Base-by-base conservation (phyloP, 345 rosid genomes). In the Sisymbrium altissimum region DNA sequence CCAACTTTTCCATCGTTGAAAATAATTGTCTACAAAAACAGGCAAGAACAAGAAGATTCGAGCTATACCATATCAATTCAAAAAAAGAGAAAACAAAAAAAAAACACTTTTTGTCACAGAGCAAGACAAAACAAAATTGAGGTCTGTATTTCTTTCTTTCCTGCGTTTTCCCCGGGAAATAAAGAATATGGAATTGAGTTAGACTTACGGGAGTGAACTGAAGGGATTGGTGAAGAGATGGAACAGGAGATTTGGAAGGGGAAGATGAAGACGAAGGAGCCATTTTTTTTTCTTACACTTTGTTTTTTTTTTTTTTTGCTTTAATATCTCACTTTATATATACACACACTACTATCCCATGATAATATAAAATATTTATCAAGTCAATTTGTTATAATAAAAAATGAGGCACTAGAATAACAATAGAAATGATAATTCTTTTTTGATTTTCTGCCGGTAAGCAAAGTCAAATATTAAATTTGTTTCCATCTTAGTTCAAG, bases 151-250 rank as follows among this genome's bases (percentile, higher is more conserved):
- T 67, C 46, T 49, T 74, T 3, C 6, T 18, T 40, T 15, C 23
- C 10, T 56, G 66, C 2, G 17, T 12, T 56, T 73, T 76, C 58
- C 35, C 15, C 11, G 12, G 39, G 64, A 73, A 74, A 68, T 19
- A 71, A 71, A 67, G 38, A 63, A 43, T 57, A 17, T 1, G 9
- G 59, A 5, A 1, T 40, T 15, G 65, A 76, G 23, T 44, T 40
- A 13, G 15, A 83, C 96, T 88, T 81, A 94, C 98, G 32, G 98
- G 92, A 63, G 89, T 84, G 81, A 93, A 88, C 21, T 70, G 74
- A 52, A 85, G 85, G 32, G 88, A 74, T 17, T 77, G 98, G 74
- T 73, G 87, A 63, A 78, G 74, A 53, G 72, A 79, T 54, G 82
- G 80, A 71, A 83, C 83, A 44, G 87, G 88, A 11, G 86, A 81